A percentile compares a stretch with the other conserved stretches of the same genome.
phyloP scores from a whole-genome alignment of 768 basidiomycete genomes.

The Leccinum rimulosum region DNA sequence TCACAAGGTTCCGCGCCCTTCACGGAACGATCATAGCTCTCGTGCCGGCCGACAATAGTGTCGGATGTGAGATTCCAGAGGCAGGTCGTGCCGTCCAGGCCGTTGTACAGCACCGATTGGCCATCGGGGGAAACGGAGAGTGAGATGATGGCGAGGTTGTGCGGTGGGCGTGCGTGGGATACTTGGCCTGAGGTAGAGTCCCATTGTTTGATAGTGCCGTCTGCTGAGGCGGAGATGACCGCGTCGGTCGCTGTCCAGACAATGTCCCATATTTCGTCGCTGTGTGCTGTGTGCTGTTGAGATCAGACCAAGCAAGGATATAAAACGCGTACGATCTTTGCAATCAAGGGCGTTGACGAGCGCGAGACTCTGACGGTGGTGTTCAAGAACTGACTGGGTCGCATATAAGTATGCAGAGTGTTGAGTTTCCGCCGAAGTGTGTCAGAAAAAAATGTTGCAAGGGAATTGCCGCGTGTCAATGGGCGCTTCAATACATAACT shows the following conservation, averaged over 20 bases:
- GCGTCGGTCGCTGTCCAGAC: conserved; percentile 67
- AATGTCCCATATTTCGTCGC: conserved; percentile 77
- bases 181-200: conserved; percentile 64
- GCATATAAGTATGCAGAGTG: conserved; percentile 2
- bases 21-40: conserved; percentile 65
- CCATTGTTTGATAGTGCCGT: conserved; percentile 76
- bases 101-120: conserved; percentile 67
- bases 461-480: too few relatives aligned
- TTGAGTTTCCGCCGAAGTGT: too few relatives aligned
- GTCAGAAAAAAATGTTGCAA: too few relatives aligned
- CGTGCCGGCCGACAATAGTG: conserved; percentile 58
- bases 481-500: too few relatives aligned
- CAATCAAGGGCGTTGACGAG: conserved; percentile 72
- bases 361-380: conserved; percentile 54
- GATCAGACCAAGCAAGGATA: conserved; percentile 3
- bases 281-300: conserved; percentile 53
- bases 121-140: conserved; percentile 71
- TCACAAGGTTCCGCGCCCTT: conserved; percentile 66
- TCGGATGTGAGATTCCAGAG: conserved; percentile 71
- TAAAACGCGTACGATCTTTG: conserved; percentile 61
- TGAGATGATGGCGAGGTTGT: conserved; percentile 83
- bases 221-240: conserved; percentile 71
- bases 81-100: conserved; percentile 78
- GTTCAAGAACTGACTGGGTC: conserved; percentile 24
- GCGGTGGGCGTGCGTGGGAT: conserved; percentile 57